phyloP scores from a whole-genome alignment of 208 protist species.

The Leishmania amazonensis region DNA sequence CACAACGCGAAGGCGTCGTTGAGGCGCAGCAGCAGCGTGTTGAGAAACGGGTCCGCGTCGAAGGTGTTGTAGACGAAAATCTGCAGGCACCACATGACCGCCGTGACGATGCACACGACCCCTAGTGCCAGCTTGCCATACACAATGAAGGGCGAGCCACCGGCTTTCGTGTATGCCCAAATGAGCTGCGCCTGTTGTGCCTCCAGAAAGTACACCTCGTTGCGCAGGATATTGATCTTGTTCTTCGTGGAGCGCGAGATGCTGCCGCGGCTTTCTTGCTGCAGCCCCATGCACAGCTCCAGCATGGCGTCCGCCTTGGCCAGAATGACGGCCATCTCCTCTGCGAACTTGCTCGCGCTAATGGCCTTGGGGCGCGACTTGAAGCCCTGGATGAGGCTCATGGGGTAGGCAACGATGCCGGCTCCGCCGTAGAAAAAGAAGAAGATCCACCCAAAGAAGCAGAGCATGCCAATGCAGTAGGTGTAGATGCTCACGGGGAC shows the following conservation, averaged over 20 bases:
- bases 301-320: constrained; percentile 81
- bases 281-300: constrained; percentile 55
- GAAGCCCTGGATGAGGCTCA: constrained; percentile 48
- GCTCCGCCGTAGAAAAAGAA: constrained; percentile 94
- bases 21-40: constrained; percentile 77
- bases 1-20: constrained; percentile 88
- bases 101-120: constrained; percentile 64
- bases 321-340: constrained; percentile 83
- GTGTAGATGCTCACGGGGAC: constrained; percentile 72
- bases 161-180: constrained; percentile 77
- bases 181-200: constrained; percentile 80
- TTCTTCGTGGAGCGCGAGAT: constrained; percentile 50
- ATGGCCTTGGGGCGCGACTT: constrained; percentile 62
- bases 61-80: constrained; percentile 91
- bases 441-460: constrained; percentile 86
- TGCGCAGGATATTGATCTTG: constrained; percentile 75
- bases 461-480: constrained; percentile 82
- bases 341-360: constrained; percentile 45
- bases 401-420: constrained; percentile 92
- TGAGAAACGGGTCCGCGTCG: constrained; percentile 56
- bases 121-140: constrained; percentile 54
- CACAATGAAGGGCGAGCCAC: constrained; percentile 64
- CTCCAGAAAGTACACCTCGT: constrained; percentile 90
- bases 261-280: constrained; percentile 36
- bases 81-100: constrained; percentile 87